A percentile compares a stretch with the other conserved stretches of the same genome.
These are phyloP conservation scores for Oryza meyeriana DNA, from an alignment of 176 grass and related monocot genomes.

Conservation along the genomic window DNA sequence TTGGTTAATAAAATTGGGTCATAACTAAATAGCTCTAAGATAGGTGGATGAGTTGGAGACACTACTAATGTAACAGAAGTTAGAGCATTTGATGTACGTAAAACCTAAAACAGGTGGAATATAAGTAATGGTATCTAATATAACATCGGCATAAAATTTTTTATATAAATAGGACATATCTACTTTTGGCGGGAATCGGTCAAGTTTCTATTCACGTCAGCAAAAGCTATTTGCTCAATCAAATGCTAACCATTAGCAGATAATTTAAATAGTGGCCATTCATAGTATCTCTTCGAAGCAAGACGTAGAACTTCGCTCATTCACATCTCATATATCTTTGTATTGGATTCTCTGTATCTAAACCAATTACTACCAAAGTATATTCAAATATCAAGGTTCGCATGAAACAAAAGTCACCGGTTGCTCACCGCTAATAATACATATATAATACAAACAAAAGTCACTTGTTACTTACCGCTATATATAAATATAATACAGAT, in stretches of 20 bases:
- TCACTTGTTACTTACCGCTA: no score
- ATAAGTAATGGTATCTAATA: neutral
- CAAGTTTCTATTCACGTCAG: neutral
- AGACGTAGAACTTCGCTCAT: neutral
- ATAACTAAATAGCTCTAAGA: neutral
- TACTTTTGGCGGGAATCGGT: neutral
- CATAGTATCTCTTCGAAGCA: neutral
- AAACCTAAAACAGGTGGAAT: neutral
- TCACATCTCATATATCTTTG: no score
- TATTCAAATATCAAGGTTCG: no score
- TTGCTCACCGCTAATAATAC: no score
- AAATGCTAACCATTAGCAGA: neutral
- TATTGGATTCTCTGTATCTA: no score
- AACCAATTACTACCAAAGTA: no score
- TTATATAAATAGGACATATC: neutral
- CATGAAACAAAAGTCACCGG: no score
- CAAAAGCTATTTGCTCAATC: neutral
- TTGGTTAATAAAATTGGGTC: neutral
- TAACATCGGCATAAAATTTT: neutral
- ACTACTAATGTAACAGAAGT: neutral
- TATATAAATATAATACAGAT: neutral
- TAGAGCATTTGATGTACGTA: neutral
- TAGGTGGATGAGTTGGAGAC: neutral
- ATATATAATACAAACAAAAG: no score
- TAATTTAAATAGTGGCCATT: no score